Evolutionary conservation across 2,329 filamentous ascomycete genomes (phyloP), one percentile per base, ranked within the genome.

Genomic region (Exophiala sp.): DNA sequence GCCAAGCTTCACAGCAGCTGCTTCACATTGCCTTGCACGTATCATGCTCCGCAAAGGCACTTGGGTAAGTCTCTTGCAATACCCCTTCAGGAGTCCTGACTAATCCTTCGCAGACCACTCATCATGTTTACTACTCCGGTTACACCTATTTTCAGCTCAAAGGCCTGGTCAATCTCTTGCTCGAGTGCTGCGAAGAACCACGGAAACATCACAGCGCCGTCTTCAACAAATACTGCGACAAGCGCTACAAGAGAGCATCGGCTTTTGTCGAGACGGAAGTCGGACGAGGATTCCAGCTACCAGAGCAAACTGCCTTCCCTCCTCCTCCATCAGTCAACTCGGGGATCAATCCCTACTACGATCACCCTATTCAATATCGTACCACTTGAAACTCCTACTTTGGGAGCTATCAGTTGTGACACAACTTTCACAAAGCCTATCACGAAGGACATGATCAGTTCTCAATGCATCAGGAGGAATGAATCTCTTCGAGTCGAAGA

Each of bases 91-190:
- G 21, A 2, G 36, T 32, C 11, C 10, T 52, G 14, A 18, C 57
- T 60, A 60, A 69, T 53, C 6, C 6, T 21, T 10, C 44, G 60
- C 14, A 95, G 90, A 86, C 87, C 55, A 83, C 84, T 58, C 82
- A 86, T 14, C 94, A 99, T 68, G 86, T 94, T 34, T 86, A 95
- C 73, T 97, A 95, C 74, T 95, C 92, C 34, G 89, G 89, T 50
- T 97, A 99, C 75, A 96, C 91, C 1, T 91, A 88, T 74, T 74
- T 77, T 42, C 94, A 99, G 71, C 78, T 99, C 52, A 85, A 85
- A 65, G 85, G 87, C 1, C 75, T 96, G 35, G 80, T 96, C 43
- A 77, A 78, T 11, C 85, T 89, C 69, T 85, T 99, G 61, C 75
- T 95, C 46, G 90, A 96, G 63, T 97, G 92, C 75, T 96, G 91